A percentile compares a stretch with the other conserved stretches of the same genome.
Conservation (phyloP, 192 early-diverging fungal species). For the Rhizophagus sp. region DNA sequence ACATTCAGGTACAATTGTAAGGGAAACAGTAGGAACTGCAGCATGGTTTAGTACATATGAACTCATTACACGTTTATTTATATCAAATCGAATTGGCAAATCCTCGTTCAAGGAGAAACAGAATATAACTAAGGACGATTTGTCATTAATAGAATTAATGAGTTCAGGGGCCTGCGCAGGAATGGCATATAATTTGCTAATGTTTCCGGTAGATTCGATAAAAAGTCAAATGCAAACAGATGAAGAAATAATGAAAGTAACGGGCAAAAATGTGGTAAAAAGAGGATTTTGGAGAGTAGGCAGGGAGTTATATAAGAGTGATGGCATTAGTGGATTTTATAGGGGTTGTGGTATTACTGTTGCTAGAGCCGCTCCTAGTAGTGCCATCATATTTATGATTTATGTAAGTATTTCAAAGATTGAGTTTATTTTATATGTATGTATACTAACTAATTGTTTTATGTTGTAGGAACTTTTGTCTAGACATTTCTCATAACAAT, state of each 20-base stretch:
- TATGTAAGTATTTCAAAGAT: conserved; percentile 65
- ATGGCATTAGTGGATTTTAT: conserved; percentile 87
- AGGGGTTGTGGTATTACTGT: conserved; percentile 93
- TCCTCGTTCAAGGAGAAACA: conserved; percentile 18
- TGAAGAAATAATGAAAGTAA: conserved; percentile 48
- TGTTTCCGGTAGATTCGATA: conserved; percentile 93
- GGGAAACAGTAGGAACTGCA: conserved; percentile 89
- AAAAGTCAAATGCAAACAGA: conserved; percentile 93
- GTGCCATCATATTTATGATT: conserved; percentile 93
- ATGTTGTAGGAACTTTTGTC: conserved; percentile 1
- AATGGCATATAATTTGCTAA: conserved; percentile 80
- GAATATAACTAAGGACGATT: conserved; percentile 63
- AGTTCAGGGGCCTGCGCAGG: conserved; percentile 88
- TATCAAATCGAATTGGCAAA: conserved; percentile 35
- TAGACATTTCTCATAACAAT: background rate
- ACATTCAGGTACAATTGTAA: conserved; percentile 79
- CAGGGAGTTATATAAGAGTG: conserved; percentile 66
- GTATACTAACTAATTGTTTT: background rate
- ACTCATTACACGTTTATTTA: conserved; percentile 58
- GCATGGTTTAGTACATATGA: conserved; percentile 99
- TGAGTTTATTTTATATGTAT: background rate
- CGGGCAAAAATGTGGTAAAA: conserved; percentile 9
- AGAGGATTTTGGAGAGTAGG: conserved; percentile 64
- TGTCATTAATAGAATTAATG: conserved; percentile 76
- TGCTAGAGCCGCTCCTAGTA: conserved; percentile 86